These are phyloP conservation scores for Verticillium albo-atrum DNA, from an alignment of 2,329 filamentous ascomycete species.

Conservation along the genomic window DNA sequence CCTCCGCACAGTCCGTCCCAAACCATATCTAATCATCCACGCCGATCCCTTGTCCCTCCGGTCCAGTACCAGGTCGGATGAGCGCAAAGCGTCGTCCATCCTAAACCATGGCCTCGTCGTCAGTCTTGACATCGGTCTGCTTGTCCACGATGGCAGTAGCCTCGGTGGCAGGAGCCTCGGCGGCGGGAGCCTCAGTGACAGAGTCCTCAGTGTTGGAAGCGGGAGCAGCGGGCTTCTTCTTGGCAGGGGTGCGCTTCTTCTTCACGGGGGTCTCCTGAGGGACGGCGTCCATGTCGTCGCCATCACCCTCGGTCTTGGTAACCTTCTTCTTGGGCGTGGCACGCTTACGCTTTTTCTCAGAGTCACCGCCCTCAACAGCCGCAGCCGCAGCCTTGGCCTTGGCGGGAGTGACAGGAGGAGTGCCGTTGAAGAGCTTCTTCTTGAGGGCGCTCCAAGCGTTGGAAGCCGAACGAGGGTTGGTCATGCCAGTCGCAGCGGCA, in stretches of 20 bases:
- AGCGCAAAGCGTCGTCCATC: background rate
- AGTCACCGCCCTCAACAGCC: background rate
- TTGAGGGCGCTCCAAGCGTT: slow-evolving; percentile 19
- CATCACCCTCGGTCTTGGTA: background rate
- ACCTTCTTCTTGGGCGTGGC: slow-evolving; percentile 6
- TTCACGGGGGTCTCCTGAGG: slow-evolving; percentile 7
- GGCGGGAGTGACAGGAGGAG: slow-evolving; percentile 3
- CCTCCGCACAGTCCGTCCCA: background rate
- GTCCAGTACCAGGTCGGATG: background rate
- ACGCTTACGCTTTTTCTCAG: slow-evolving; percentile 5
- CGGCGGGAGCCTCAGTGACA: background rate
- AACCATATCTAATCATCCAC: background rate
- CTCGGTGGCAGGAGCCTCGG: background rate
- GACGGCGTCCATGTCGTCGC: background rate
- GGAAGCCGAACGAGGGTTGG: slow-evolving; percentile 15
- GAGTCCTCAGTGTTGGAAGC: slow-evolving; percentile 2
- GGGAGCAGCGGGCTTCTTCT: background rate
- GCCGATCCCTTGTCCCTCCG: too few relatives aligned
- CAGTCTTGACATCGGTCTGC: slow-evolving; percentile 6
- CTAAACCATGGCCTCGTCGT: slow-evolving; percentile 1
- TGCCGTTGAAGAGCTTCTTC: slow-evolving; percentile 18
- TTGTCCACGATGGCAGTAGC: slow-evolving; percentile 1
- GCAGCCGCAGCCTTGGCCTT: slow-evolving; percentile 13
- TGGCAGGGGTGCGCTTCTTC: slow-evolving; percentile 6
- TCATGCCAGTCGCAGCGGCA: slow-evolving; percentile 16